These are phyloP conservation scores for Iris macrosiphon DNA, from an alignment of 106 monocot genomes.

Conservation along the genomic window DNA sequence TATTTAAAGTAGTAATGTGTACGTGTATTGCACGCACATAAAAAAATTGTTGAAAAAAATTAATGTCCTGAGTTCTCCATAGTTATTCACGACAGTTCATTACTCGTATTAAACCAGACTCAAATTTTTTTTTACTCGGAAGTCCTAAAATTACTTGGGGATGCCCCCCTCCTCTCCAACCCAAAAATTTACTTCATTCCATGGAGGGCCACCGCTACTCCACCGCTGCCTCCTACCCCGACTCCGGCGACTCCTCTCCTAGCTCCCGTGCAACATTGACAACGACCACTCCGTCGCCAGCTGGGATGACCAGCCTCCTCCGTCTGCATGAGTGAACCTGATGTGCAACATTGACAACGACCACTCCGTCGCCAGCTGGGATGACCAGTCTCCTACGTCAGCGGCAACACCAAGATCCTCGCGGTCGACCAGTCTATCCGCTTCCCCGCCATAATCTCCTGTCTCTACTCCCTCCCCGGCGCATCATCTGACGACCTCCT, in stretches of 20 bases:
- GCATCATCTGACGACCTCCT: slow-evolving; percentile 29
- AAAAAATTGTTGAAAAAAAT: too few relatives aligned
- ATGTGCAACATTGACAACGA: slow-evolving; percentile 61
- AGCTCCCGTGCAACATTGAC: slow-evolving; percentile 40
- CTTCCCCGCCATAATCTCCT: slow-evolving; percentile 32
- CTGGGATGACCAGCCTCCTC: slow-evolving; percentile 11
- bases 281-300: slow-evolving; percentile 11
- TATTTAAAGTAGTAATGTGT: too few relatives aligned
- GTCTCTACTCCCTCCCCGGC: slow-evolving; percentile 29
- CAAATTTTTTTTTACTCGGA: too few relatives aligned
- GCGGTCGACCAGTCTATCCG: slow-evolving; percentile 39
- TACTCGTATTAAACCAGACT: too few relatives aligned
- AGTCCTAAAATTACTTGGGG: too few relatives aligned
- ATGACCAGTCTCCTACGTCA: slow-evolving; percentile 67
- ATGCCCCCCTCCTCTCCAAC: too few relatives aligned
- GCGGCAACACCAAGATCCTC: slow-evolving; percentile 76
- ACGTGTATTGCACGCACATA: too few relatives aligned
- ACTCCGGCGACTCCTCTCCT: slow-evolving; percentile 54
- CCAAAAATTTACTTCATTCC: not conserved
- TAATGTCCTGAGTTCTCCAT: too few relatives aligned
- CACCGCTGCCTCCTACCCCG: slow-evolving; percentile 19
- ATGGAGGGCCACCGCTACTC: slow-evolving; percentile 34
- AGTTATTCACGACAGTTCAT: too few relatives aligned
- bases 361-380: slow-evolving; percentile 55
- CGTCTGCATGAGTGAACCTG: slow-evolving; percentile 38